Base-by-base conservation (phyloP, 2,329 filamentous ascomycete genomes). In the Sclerotinia spermophila region DNA sequence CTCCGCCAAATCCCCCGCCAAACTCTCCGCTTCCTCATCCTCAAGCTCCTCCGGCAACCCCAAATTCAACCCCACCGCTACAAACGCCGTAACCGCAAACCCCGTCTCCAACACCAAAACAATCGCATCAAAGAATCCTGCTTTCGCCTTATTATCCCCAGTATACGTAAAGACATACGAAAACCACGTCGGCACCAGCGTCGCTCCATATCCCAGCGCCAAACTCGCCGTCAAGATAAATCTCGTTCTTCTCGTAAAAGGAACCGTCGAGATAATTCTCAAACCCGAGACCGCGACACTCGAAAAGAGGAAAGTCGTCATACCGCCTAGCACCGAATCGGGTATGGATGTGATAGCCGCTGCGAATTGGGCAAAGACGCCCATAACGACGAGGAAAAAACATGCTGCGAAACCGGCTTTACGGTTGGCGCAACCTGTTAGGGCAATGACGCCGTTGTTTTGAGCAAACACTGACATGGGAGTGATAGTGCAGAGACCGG, bases 381-480 rank as follows among this genome's bases (percentile, higher is more conserved):
- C 93, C 88, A 94, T 93, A 74, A 96, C 80, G 72, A 96, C 81
- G 17, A 96, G 85, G 83, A 94, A 94, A 76, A 91, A 84, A 79
- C 87, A 93, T 78, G 89, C 91, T 64, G 89, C 91, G 79, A 93
- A 94, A 6, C 93, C 93, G 7, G 92, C 93, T 61, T 89, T 91
- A 68, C 92, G 87, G 79, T 93, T 95, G 1, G 92, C 92, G 79
- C 92, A 95, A 24, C 92, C 86, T 0, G 92, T 96, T 59, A 96
- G 84, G 0, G 92, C 90, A 72, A 96, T 94, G 67, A 95, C 91
- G 48, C 92, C 92, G 79, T 95, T 94, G 82, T 95, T 95, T 79
- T 94, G 92, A 0, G 92, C 92, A 75, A 94, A 94, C 0, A 89
- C 91, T 1, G 88, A 90, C 87, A 94, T 92, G 42, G 92, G 92